phyloP scores from a whole-genome alignment of 2,329 filamentous ascomycete genomes.

The Trichoderma semiorbis region DNA sequence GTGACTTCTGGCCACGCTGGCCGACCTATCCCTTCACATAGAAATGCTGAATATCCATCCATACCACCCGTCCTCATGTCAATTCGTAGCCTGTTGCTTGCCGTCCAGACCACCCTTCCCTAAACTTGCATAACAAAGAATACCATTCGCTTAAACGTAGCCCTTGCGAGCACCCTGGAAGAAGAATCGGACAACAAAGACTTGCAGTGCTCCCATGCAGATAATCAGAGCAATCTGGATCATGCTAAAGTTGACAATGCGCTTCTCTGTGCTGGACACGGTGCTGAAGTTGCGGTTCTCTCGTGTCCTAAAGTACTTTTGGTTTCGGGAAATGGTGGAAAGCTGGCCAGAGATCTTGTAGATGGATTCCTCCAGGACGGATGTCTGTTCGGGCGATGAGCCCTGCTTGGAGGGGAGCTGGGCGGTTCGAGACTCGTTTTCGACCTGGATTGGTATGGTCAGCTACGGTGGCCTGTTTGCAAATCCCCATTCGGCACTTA shows the following conservation, averaged over 20 bases:
- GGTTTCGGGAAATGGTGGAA: constrained; percentile 91
- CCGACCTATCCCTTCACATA: constrained; percentile 10
- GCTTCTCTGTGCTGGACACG: constrained; percentile 88
- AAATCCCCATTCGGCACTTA: constrained; percentile 11
- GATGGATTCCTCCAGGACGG: constrained; percentile 85
- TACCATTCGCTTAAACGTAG: constrained; percentile 53
- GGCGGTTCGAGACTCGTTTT: constrained; percentile 75
- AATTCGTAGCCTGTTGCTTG: neutral
- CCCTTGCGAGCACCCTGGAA: constrained; percentile 77
- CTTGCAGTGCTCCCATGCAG: constrained; percentile 92
- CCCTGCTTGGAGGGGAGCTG: constrained; percentile 85
- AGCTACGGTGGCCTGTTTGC: neutral
- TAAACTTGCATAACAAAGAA: constrained; percentile 28
- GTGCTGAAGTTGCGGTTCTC: constrained; percentile 99
- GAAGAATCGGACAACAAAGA: constrained; percentile 97
- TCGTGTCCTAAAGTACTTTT: constrained; percentile 98
- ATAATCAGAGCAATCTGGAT: constrained; percentile 90
- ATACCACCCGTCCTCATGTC: neutral
- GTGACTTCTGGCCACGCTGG: constrained; percentile 18
- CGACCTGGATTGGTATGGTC: constrained; percentile 57
- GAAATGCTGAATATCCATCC: constrained; percentile 25
- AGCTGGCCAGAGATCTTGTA: constrained; percentile 92
- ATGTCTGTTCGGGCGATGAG: constrained; percentile 83
- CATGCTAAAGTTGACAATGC: constrained; percentile 96
- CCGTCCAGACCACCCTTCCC: too few relatives aligned